Conservation (phyloP, 176 grass and related monocot species). For the Microstegium vimineum region DNA sequence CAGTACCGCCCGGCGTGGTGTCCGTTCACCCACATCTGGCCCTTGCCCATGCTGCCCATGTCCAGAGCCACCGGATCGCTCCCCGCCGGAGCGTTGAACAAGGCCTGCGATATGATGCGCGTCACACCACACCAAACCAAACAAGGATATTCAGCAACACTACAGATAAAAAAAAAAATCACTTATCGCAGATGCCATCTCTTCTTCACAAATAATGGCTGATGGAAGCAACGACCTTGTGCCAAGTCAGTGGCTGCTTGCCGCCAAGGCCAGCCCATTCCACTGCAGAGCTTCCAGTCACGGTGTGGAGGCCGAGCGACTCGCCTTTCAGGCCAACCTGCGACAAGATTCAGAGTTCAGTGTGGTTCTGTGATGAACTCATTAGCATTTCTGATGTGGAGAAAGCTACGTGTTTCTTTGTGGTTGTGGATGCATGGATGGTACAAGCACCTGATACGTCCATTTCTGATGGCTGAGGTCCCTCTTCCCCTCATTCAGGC, state of each 20-base stretch:
- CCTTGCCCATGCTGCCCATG: conserved; percentile 96
- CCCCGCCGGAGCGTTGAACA: conserved; percentile 73
- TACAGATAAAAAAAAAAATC: too few species aligned
- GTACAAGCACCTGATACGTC: conserved; percentile 66
- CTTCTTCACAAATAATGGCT: neutral
- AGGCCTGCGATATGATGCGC: conserved; percentile 58
- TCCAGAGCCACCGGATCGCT: conserved; percentile 78
- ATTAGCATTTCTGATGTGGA: neutral
- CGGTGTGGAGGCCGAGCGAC: conserved; percentile 46
- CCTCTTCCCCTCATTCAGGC: conserved; percentile 64
- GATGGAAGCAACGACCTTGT: conserved; percentile 46
- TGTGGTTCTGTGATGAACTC: neutral
- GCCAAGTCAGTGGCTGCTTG: conserved; percentile 81
- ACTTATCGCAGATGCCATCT: neutral
- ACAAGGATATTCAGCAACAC: neutral
- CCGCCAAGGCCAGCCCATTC: conserved; percentile 53
- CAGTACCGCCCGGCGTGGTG: conserved; percentile 81
- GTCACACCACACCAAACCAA: neutral
- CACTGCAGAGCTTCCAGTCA: conserved; percentile 67
- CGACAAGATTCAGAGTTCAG: conserved; percentile 1
- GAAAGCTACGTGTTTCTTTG: neutral
- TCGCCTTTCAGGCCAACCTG: conserved; percentile 86
- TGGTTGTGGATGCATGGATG: neutral
- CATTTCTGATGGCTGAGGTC: conserved; percentile 84
- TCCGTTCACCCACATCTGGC: conserved; percentile 91